Percentiles rank a stretch among this genome's conserved stretches.
Evolutionary conservation across 2,329 filamentous ascomycete genomes (phyloP).

Genomic region (Ambrosiella cleistominuta): DNA sequence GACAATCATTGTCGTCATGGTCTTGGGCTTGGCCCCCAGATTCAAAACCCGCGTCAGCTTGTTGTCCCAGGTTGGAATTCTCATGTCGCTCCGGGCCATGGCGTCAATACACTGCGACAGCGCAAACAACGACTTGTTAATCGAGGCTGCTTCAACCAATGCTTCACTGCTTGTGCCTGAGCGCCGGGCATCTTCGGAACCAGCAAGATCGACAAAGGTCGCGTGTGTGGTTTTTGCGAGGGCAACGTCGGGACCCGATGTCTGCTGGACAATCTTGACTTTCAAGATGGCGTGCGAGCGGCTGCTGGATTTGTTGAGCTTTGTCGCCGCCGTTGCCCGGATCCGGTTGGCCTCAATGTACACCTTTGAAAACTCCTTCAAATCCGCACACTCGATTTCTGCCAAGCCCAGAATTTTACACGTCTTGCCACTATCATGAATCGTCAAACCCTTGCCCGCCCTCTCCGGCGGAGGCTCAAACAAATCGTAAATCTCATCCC

Average conservation of each 20-base stretch:
- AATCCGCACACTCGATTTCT: constrained; percentile 61
- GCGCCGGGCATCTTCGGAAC: constrained; percentile 84
- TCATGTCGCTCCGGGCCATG: constrained; percentile 55
- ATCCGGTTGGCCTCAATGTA: constrained; percentile 90
- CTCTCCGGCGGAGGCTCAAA: constrained; percentile 80
- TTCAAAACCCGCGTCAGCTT: constrained; percentile 95
- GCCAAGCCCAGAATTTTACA: constrained; percentile 75
- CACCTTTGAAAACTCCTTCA: constrained; percentile 77
- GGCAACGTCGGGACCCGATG: constrained; percentile 33
- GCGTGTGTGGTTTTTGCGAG: constrained; percentile 61
- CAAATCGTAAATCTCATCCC: constrained; percentile 84
- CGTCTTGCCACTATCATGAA: constrained; percentile 73
- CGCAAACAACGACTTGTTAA: constrained; percentile 95
- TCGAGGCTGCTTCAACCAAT: constrained; percentile 85
- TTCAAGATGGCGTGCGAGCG: constrained; percentile 80
- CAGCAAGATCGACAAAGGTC: constrained; percentile 85
- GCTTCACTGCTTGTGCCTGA: constrained; percentile 89
- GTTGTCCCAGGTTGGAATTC: constrained; percentile 84
- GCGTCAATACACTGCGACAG: constrained; percentile 90
- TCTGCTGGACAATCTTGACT: constrained; percentile 63
- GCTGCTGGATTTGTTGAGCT: constrained; percentile 81
- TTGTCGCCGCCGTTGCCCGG: constrained; percentile 74
- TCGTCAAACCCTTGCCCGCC: constrained; percentile 58
- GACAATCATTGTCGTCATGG: constrained; percentile 89
- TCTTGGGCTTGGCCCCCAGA: constrained; percentile 72